These are phyloP conservation scores for Aspergillus tubingensis DNA, from an alignment of 2,329 filamentous ascomycete species.

Conservation along the genomic window DNA sequence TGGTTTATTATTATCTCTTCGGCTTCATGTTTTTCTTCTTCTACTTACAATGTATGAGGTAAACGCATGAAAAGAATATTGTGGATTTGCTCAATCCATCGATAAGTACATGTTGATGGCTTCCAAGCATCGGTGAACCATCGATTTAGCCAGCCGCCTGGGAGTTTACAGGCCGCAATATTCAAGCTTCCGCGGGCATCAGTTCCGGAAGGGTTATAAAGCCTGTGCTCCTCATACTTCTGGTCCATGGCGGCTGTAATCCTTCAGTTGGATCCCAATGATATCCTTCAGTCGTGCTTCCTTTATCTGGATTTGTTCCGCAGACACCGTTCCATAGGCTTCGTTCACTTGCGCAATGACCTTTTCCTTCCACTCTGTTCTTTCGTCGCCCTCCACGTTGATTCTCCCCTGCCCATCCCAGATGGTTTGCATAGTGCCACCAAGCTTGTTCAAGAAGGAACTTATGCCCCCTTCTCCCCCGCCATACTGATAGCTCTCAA, in stretches of 20 bases:
- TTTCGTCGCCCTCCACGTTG: slow-evolving; percentile 40
- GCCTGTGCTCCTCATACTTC: not conserved
- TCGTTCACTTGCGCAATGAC: slow-evolving; percentile 50
- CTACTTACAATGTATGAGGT: not conserved
- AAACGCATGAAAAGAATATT: not conserved
- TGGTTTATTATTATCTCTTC: not conserved
- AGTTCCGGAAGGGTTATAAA: not conserved
- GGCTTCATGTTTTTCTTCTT: not conserved
- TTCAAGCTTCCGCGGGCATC: not conserved
- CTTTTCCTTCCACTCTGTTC: slow-evolving; percentile 48
- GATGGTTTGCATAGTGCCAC: slow-evolving; percentile 56
- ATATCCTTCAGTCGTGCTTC: slow-evolving; percentile 30
- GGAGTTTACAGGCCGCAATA: not conserved
- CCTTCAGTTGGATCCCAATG: slow-evolving; percentile 26
- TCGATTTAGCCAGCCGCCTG: no score
- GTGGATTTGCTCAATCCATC: not conserved
- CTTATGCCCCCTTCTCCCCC: slow-evolving; percentile 56
- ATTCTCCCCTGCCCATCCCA: slow-evolving; percentile 53
- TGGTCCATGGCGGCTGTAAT: slow-evolving; percentile 5
- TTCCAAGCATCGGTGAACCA: no score
- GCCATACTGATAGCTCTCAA: slow-evolving; percentile 61
- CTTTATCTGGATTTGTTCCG: slow-evolving; percentile 26
- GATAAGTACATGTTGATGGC: no score
- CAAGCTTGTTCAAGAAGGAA: slow-evolving; percentile 59
- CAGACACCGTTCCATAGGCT: slow-evolving; percentile 45